Evolutionary conservation across 768 basidiomycete species (phyloP), one percentile per base, ranked within the genome.

Genomic region (Rhizopogon sp.): DNA sequence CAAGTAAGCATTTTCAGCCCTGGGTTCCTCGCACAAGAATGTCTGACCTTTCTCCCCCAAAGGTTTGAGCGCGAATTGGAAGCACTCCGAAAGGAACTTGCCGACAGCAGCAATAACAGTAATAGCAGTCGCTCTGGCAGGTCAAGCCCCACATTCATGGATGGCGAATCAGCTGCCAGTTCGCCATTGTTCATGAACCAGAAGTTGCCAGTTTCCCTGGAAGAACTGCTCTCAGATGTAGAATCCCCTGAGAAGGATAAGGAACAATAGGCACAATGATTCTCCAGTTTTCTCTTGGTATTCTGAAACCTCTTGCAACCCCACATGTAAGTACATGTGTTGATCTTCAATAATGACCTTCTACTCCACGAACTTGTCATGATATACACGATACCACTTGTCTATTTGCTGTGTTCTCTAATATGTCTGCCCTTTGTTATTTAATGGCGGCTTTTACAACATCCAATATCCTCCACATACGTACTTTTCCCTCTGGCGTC

Each of bases 51-150:
- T 20, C 56, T 51, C 39, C 51, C 28, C 46, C 11, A 1, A 61
- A 95, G 93, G 68, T 97, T 97, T 62, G 94, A 97, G 69, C 83
- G 90, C 28, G 94, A 97, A 70, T 74, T 97, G 25, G 94, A 96
- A 65, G 86, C 88, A 6, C 70, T 97, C 39, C 85, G 94, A 47
- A 94, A 92, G 70, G 94, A 97, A 63, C 79, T 96, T 31, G 92
- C 91, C 3, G 88, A 92, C 60, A 76, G 74, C 13, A 76, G 72
- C 47, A 49, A 37, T 6, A 49, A 46, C 11, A 31, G 17, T 2
- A 47, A 22, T 10, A 22, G 20, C 25, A 74, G 79, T 17, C 82
- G 83, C 16, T 85, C 76, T 6, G 79, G 77, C 1, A 70, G 69
- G 11, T 75, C 80, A 4, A 87, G 79, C 39, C 85, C 86, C 13